phyloP scores from a whole-genome alignment of 2,329 filamentous ascomycete genomes.

The Magnaporthiopsis incrustans region DNA sequence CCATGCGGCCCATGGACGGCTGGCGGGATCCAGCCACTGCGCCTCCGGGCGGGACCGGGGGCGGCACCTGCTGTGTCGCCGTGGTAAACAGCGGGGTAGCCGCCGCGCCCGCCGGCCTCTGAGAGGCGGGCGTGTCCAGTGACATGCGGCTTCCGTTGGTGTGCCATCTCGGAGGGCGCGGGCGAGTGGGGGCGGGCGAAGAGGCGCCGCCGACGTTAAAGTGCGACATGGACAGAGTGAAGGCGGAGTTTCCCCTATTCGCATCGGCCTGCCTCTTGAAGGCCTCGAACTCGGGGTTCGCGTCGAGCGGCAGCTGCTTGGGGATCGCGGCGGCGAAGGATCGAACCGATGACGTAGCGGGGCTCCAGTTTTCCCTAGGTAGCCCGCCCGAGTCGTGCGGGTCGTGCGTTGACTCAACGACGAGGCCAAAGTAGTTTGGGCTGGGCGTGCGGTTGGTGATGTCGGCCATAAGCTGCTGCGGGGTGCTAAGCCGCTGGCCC shows the following conservation, averaged over 20 bases:
- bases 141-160: constrained; percentile 38
- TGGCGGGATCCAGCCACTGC: constrained; percentile 2
- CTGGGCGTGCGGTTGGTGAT: constrained; percentile 44
- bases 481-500: constrained; percentile 10
- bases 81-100: background rate
- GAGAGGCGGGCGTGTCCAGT: constrained; percentile 22
- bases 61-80: constrained; percentile 23
- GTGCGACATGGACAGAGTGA: constrained; percentile 39
- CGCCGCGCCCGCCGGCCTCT: constrained; percentile 13
- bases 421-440: constrained; percentile 82
- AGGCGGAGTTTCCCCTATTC: constrained; percentile 40
- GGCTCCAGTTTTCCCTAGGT: constrained; percentile 66
- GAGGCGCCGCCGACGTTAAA: constrained; percentile 21
- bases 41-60: constrained; percentile 13
- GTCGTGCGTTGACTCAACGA: constrained; percentile 53
- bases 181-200: constrained; percentile 27
- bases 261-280: constrained; percentile 67
- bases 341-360: constrained; percentile 61
- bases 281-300: constrained; percentile 75
- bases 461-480: background rate
- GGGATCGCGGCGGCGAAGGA: constrained; percentile 63
- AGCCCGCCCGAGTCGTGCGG: constrained; percentile 55
- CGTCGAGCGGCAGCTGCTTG: constrained; percentile 61
- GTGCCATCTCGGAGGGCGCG: constrained; percentile 37
- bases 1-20: constrained; percentile 24